These are phyloP conservation scores for Epichloe baconii DNA, from an alignment of 2,329 filamentous ascomycete genomes.

Conservation along the genomic window DNA sequence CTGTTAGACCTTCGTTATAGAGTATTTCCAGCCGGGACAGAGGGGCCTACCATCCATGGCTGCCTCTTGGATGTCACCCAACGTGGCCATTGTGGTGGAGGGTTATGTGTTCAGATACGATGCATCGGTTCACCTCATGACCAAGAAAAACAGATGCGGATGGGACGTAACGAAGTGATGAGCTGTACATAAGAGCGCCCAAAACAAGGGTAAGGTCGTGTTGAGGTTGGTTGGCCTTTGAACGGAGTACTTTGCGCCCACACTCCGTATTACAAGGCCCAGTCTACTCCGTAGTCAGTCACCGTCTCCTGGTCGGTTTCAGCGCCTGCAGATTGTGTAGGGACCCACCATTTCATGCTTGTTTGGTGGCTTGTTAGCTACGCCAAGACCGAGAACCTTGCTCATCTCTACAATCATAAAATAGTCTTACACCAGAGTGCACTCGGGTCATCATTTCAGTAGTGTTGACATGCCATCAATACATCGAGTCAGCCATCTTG, in stretches of 20 bases:
- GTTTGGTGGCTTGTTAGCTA: no score
- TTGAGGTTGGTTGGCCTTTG: no score
- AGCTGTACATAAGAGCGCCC: no score
- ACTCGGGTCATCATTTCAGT: no score
- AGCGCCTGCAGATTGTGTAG: no score
- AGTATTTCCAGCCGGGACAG: neutral
- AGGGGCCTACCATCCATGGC: conserved; percentile 6
- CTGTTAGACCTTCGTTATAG: conserved; percentile 1
- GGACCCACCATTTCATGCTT: no score
- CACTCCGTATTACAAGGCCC: no score
- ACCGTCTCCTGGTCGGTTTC: no score
- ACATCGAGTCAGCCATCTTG: neutral
- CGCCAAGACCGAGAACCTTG: neutral
- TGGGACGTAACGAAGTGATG: neutral
- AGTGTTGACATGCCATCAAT: neutral
- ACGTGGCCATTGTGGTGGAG: conserved; percentile 3
- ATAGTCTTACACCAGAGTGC: no score
- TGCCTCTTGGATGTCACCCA: conserved; percentile 9
- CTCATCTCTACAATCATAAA: neutral
- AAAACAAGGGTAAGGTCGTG: neutral
- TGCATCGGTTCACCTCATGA: conserved; percentile 2
- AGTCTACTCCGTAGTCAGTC: no score
- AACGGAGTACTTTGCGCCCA: no score
- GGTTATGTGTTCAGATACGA: neutral
- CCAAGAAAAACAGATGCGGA: neutral